Percentiles rank a stretch among this genome's conserved stretches.
Evolutionary conservation across 495 filamentous ascomycete species (phyloP).

Genomic region (Hypoxylon subgilvum): DNA sequence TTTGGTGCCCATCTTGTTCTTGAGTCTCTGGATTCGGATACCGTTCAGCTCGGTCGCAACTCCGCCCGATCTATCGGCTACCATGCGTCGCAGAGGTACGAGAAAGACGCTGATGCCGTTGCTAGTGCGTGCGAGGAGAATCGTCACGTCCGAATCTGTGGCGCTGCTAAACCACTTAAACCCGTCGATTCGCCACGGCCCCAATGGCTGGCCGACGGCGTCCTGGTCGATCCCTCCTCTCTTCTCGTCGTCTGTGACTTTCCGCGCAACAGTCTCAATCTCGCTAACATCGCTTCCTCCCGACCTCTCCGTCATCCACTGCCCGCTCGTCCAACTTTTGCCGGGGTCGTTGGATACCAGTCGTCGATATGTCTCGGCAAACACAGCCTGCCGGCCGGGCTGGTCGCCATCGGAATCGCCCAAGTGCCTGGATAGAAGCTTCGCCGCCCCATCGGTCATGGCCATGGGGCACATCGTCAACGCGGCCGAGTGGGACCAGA

Average conservation of each 20-base stretch:
- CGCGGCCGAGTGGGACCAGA: slow-evolving; percentile 25
- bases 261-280: slow-evolving; percentile 67
- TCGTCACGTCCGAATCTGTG: slow-evolving; percentile 68
- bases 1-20: slow-evolving; percentile 70
- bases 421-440: slow-evolving; percentile 58
- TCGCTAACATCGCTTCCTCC: slow-evolving; percentile 76
- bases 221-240: background rate
- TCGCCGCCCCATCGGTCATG: slow-evolving; percentile 72
- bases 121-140: slow-evolving; percentile 63
- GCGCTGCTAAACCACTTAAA: slow-evolving; percentile 78
- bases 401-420: slow-evolving; percentile 24
- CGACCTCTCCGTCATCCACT: slow-evolving; percentile 86
- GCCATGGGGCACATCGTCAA: slow-evolving; percentile 65
- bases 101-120: slow-evolving; percentile 66
- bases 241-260: background rate
- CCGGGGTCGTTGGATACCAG: slow-evolving; percentile 63
- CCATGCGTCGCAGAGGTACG: slow-evolving; percentile 58
- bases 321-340: slow-evolving; percentile 74
- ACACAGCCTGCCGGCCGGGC: slow-evolving; percentile 41
- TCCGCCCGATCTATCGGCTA: background rate
- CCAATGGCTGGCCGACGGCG: slow-evolving; percentile 4
- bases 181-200: slow-evolving; percentile 61
- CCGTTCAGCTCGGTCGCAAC: slow-evolving; percentile 59
- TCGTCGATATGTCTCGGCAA: slow-evolving; percentile 54
- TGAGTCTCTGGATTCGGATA: slow-evolving; percentile 66